Evolutionary conservation across 2,329 filamentous ascomycete species (phyloP).

Genomic region (Pseudocercospora vitis): DNA sequence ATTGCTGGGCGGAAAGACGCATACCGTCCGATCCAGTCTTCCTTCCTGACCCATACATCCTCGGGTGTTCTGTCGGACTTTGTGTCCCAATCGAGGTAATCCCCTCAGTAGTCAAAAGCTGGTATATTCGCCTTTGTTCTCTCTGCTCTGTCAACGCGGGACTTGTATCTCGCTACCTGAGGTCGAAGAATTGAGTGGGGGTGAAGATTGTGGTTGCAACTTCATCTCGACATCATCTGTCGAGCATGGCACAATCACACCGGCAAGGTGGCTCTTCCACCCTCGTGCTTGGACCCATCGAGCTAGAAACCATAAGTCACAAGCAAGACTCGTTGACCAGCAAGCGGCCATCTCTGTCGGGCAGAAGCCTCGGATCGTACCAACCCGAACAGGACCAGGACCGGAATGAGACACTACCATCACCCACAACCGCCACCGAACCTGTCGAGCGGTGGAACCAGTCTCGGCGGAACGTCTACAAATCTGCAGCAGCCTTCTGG

Average conservation of each 20-base stretch:
- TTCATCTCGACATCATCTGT: background rate
- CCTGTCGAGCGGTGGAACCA: slow-evolving; percentile 62
- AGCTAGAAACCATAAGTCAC: slow-evolving; percentile 28
- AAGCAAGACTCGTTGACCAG: slow-evolving; percentile 19
- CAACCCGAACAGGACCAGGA: slow-evolving; percentile 23
- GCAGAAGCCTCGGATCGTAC: slow-evolving; percentile 25
- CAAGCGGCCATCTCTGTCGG: slow-evolving; percentile 28
- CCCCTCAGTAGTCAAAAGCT: too few relatives aligned
- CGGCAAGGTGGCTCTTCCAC: slow-evolving; percentile 33
- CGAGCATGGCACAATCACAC: slow-evolving; percentile 19
- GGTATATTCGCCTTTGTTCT: too few relatives aligned
- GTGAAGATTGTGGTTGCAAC: too few relatives aligned
- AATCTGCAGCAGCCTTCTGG: slow-evolving; percentile 60
- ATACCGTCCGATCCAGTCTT: too few relatives aligned
- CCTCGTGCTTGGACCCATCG: slow-evolving; percentile 29
- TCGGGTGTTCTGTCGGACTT: too few relatives aligned
- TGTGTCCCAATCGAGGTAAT: too few relatives aligned
- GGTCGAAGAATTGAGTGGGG: too few relatives aligned
- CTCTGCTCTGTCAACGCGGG: too few relatives aligned
- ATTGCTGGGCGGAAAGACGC: too few relatives aligned
- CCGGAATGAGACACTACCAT: slow-evolving; percentile 45
- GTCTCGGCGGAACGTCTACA: slow-evolving; percentile 59
- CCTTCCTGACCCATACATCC: too few relatives aligned
- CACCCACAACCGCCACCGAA: slow-evolving; percentile 45
- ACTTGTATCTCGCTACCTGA: too few relatives aligned